phyloP scores from a whole-genome alignment of 345 rosid species.

The Rhodamnia rubescens region DNA sequence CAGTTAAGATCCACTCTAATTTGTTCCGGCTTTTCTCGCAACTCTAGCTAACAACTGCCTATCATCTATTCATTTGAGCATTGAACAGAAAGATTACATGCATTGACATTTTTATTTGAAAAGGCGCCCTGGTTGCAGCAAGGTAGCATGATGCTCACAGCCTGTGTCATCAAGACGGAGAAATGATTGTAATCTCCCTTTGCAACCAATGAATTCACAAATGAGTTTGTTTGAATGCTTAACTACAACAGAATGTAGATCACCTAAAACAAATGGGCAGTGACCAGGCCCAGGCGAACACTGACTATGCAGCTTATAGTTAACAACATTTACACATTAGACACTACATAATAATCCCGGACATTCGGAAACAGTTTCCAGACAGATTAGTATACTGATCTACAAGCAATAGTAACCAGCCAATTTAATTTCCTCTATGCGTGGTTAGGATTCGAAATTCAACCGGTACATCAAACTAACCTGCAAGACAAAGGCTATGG shows the following conservation, averaged over 20 bases:
- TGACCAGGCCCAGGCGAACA: background rate
- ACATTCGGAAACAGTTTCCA: background rate
- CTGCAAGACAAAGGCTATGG: conserved; percentile 79
- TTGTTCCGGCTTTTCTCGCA: background rate
- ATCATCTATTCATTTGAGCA: background rate
- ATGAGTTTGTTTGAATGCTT: background rate
- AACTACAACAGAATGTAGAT: background rate
- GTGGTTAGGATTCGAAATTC: background rate
- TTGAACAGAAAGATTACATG: background rate
- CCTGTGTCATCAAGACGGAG: background rate
- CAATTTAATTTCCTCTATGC: background rate
- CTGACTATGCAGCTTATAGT: background rate
- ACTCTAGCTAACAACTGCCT: background rate
- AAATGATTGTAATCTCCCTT: background rate
- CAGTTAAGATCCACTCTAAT: background rate
- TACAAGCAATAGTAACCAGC: background rate
- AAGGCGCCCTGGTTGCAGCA: background rate
- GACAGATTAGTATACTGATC: background rate
- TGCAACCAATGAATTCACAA: background rate
- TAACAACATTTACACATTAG: background rate
- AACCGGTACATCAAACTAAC: conserved; percentile 14
- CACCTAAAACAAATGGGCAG: background rate
- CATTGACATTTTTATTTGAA: background rate
- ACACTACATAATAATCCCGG: background rate
- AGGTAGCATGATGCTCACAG: background rate